A percentile compares a stretch with the other conserved stretches of the same genome.
Conservation (phyloP, 2,329 filamentous ascomycete species). For the Fusarium globosum region DNA sequence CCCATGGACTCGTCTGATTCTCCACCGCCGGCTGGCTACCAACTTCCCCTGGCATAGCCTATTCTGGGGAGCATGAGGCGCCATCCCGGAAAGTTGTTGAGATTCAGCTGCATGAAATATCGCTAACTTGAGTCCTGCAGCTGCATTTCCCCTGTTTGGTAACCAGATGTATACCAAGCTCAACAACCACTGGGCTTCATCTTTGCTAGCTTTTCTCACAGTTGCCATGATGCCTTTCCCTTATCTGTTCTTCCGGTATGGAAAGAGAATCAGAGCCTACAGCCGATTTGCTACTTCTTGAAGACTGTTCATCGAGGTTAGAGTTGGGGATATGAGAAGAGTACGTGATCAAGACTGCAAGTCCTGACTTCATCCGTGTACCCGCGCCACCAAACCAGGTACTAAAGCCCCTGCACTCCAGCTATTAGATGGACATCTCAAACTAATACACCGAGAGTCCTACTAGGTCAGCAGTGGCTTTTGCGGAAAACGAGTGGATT, state of each 20-base stretch:
- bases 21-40: constrained; percentile 12
- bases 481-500: constrained; percentile 1
- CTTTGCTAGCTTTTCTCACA: constrained; percentile 69
- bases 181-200: constrained; percentile 77
- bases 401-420: constrained; percentile 11
- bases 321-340: neutral
- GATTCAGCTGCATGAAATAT: neutral
- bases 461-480: neutral
- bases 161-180: constrained; percentile 77
- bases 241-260: constrained; percentile 70
- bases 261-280: constrained; percentile 65
- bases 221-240: constrained; percentile 73
- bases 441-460: constrained; percentile 10
- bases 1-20: neutral
- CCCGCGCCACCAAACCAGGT: constrained; percentile 25
- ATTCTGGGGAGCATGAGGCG: neutral
- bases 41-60: neutral
- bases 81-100: neutral
- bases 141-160: constrained; percentile 81
- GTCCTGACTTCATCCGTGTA: neutral
- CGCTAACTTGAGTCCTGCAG: constrained; percentile 52
- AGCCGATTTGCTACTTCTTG: constrained; percentile 63
- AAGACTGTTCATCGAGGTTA: neutral
- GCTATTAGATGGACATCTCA: neutral
- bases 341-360: neutral